phyloP scores from a whole-genome alignment of 805 yeast species.

The Yarrowia divulgata region DNA sequence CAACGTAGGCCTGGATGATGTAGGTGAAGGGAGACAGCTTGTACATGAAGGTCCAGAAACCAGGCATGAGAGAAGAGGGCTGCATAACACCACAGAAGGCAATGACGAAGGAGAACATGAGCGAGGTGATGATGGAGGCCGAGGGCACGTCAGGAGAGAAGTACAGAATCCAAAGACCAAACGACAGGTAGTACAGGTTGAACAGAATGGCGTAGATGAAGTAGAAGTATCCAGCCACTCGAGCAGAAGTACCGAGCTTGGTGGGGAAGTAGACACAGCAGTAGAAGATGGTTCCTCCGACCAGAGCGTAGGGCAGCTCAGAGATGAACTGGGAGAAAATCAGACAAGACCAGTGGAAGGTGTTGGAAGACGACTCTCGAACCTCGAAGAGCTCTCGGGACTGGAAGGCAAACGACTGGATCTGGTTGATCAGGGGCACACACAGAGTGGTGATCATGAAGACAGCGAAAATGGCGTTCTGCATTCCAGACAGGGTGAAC shows the following conservation, averaged over 20 bases:
- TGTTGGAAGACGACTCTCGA: constrained; percentile 73
- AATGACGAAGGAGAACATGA: constrained; percentile 64
- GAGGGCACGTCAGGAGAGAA: constrained; percentile 71
- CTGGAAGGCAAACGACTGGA: constrained; percentile 63
- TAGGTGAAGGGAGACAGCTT: constrained; percentile 74
- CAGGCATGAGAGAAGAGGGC: constrained; percentile 65
- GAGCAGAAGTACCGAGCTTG: constrained; percentile 54
- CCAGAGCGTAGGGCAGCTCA: constrained; percentile 67
- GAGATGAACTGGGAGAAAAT: constrained; percentile 60
- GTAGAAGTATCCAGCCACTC: constrained; percentile 60
- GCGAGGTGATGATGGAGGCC: constrained; percentile 65
- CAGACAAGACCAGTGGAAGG: constrained; percentile 73
- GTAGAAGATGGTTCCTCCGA: constrained; percentile 60
- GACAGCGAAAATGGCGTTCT: constrained; percentile 64
- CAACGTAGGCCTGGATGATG: constrained; percentile 64
- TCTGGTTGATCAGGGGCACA: constrained; percentile 68
- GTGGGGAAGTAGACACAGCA: constrained; percentile 62
- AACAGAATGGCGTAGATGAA: constrained; percentile 59
- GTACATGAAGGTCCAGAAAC: constrained; percentile 88
- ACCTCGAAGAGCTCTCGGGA: constrained; percentile 72
- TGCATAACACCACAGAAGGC: constrained; percentile 76
- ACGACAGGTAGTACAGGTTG: constrained; percentile 59
- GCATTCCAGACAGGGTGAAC: constrained; percentile 60
- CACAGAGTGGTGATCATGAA: constrained; percentile 65
- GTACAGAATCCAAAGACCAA: constrained; percentile 63